A percentile compares a stretch with the other conserved stretches of the same genome.
These are phyloP conservation scores for Botryotinia narcissicola DNA, from an alignment of 2,329 filamentous ascomycete species.

Conservation along the genomic window DNA sequence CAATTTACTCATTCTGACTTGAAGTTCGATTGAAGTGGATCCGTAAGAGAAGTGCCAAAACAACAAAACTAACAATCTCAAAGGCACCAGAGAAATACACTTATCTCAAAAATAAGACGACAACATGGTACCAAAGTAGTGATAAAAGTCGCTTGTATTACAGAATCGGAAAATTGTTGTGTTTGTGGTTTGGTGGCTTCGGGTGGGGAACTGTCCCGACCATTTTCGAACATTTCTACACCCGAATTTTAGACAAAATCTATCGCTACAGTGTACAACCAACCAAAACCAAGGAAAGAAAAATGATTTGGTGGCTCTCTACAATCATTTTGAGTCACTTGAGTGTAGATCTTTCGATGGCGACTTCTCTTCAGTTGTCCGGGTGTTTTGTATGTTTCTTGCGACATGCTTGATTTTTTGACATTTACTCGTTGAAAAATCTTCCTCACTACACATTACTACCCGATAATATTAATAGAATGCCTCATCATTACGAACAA, in stretches of 20 bases:
- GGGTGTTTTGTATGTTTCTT: neutral
- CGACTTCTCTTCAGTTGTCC: neutral
- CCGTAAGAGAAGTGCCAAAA: neutral
- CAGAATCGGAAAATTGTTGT: neutral
- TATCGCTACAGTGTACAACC: neutral
- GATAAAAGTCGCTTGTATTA: neutral
- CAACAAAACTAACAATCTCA: neutral
- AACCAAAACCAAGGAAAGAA: neutral
- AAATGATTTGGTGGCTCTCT: neutral
- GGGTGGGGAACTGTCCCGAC: neutral
- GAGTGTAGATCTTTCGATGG: neutral
- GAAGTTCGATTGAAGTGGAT: neutral
- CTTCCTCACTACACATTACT: neutral
- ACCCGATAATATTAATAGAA: neutral
- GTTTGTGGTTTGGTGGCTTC: neutral
- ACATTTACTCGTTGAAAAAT: neutral
- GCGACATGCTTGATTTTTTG: neutral
- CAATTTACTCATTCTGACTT: neutral
- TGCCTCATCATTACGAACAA: constrained; percentile 4
- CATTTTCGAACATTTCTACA: neutral
- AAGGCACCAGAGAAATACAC: neutral
- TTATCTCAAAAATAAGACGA: neutral
- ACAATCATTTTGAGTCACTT: neutral
- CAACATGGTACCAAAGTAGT: neutral
- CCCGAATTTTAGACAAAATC: neutral